phyloP scores from a whole-genome alignment of 1,139 yeast species.

The Eremothecium gossypii region DNA sequence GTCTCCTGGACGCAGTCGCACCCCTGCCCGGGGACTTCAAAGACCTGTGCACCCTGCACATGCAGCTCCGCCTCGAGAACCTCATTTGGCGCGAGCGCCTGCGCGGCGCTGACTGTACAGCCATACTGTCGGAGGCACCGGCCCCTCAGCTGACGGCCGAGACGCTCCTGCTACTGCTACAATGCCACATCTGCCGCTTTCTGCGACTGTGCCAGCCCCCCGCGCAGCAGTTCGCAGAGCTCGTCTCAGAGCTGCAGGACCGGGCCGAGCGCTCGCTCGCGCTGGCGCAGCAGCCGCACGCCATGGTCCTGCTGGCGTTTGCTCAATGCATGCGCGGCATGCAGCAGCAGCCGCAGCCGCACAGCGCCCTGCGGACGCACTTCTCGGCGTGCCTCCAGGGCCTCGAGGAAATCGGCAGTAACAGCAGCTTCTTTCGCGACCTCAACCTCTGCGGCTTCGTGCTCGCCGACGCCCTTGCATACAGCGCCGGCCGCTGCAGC shows the following conservation, averaged over 20 bases:
- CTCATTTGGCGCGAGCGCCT: constrained; percentile 8
- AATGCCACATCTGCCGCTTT: constrained; percentile 11
- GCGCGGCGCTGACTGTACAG: background rate
- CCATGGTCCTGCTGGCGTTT: constrained; percentile 16
- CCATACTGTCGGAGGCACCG: background rate
- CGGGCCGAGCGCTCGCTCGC: constrained; percentile 10
- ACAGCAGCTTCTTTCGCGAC: constrained; percentile 10
- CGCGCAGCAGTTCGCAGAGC: constrained; percentile 4
- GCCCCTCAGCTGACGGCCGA: background rate
- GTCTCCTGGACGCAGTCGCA: background rate
- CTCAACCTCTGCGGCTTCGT: constrained; percentile 21
- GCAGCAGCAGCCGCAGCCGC: constrained; percentile 2
- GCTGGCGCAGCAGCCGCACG: constrained; percentile 15
- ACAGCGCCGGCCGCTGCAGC: constrained; percentile 6
- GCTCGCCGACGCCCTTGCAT: constrained; percentile 18
- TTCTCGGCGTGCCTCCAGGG: constrained; percentile 17
- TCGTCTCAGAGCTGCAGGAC: constrained; percentile 7
- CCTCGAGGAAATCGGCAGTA: constrained; percentile 23
- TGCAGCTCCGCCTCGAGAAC: background rate
- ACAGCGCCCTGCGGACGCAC: constrained; percentile 6
- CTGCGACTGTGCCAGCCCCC: constrained; percentile 5
- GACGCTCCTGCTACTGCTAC: constrained; percentile 1
- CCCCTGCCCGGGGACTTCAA: background rate
- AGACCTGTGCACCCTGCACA: background rate
- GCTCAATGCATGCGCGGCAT: constrained; percentile 12